A percentile compares a stretch with the other conserved stretches of the same genome.
Evolutionary conservation across 768 basidiomycete species (phyloP).

Genomic region (Tubosaeta sp.): DNA sequence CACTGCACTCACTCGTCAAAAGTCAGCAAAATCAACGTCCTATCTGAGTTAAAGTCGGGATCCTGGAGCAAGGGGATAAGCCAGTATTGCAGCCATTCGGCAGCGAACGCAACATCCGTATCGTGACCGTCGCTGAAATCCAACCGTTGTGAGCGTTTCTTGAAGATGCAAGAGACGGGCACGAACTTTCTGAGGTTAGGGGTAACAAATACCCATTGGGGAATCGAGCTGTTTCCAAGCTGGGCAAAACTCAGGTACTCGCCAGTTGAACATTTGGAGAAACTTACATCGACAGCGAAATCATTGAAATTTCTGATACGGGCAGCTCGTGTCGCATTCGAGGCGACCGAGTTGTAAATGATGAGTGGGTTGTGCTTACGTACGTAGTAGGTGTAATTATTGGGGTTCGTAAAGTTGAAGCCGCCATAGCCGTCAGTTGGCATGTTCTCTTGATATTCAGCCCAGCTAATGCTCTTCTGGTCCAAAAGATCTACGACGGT

Average conservation of each 20-base stretch:
- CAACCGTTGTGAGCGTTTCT: not conserved
- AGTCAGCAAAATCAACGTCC: constrained; percentile 54
- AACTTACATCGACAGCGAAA: constrained; percentile 47
- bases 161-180: not conserved
- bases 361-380: constrained; percentile 54
- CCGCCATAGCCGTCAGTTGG: constrained; percentile 45
- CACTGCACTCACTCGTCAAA: constrained; percentile 51
- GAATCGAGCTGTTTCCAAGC: constrained; percentile 39
- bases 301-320: constrained; percentile 58
- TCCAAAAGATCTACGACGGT: constrained; percentile 59
- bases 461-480: constrained; percentile 54
- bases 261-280: not conserved
- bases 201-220: constrained; percentile 59
- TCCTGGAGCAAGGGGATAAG: constrained; percentile 48
- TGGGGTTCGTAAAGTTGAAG: constrained; percentile 30
- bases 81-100: constrained; percentile 46
- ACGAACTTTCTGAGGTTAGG: constrained; percentile 44
- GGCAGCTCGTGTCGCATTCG: constrained; percentile 35
- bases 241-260: not conserved
- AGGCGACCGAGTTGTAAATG: constrained; percentile 47
- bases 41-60: constrained; percentile 47
- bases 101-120: constrained; percentile 46
- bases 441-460: constrained; percentile 56
- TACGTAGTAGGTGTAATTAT: constrained; percentile 44
- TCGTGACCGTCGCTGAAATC: constrained; percentile 53